Evolutionary conservation across 176 grass and related monocot genomes (phyloP).

Genomic region (Oryza nivara): DNA sequence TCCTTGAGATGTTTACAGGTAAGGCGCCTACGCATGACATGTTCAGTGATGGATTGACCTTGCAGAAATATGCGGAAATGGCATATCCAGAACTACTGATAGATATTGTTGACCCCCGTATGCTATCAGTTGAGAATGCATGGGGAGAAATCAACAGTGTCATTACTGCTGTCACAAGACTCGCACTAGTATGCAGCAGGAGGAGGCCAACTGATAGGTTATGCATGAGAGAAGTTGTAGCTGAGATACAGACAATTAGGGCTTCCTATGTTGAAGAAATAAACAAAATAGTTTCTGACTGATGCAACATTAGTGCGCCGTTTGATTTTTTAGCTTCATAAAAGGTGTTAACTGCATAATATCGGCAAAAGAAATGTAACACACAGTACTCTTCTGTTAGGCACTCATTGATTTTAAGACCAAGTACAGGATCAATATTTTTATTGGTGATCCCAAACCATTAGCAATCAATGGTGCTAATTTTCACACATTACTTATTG

Average conservation of each 20-base stretch:
- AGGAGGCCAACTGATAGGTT: slow-evolving; percentile 24
- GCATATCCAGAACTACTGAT: slow-evolving; percentile 26
- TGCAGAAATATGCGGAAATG: slow-evolving; percentile 32
- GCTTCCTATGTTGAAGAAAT: background rate
- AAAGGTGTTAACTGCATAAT: too few relatives aligned
- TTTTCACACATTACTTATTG: background rate
- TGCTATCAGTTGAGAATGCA: slow-evolving; percentile 37
- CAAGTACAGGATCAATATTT: background rate
- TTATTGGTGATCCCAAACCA: background rate
- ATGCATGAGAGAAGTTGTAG: slow-evolving; percentile 20
- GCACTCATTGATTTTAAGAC: background rate
- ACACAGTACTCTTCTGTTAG: background rate
- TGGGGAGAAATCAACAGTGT: background rate
- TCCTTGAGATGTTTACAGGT: slow-evolving; percentile 60
- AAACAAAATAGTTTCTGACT: background rate
- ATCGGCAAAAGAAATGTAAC: background rate
- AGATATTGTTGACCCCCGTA: slow-evolving; percentile 34
- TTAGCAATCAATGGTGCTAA: background rate
- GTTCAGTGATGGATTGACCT: slow-evolving; percentile 41
- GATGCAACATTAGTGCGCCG: background rate
- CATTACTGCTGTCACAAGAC: slow-evolving; percentile 20
- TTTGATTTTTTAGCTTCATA: background rate
- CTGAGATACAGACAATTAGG: slow-evolving; percentile 29
- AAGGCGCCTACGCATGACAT: slow-evolving; percentile 41
- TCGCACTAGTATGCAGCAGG: slow-evolving; percentile 39